phyloP scores from a whole-genome alignment of 768 basidiomycete species.

The Lactifluus echinatus region DNA sequence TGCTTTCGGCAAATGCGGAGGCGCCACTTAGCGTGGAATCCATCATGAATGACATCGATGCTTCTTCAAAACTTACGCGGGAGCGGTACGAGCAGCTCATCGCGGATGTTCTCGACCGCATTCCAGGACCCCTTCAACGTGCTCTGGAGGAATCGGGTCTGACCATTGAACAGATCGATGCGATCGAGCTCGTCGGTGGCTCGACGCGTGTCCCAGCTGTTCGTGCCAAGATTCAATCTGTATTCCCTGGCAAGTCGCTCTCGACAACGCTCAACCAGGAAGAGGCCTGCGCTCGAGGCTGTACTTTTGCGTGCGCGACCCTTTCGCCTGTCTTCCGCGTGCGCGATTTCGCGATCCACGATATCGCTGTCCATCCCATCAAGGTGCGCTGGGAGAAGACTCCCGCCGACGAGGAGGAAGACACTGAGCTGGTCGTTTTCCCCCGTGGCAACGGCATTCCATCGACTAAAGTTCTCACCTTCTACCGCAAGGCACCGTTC shows the following conservation, averaged over 20 bases:
- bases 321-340: slow-evolving; percentile 98
- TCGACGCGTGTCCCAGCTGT: slow-evolving; percentile 89
- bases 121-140: slow-evolving; percentile 63
- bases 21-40: slow-evolving; percentile 89
- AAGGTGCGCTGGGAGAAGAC: slow-evolving; percentile 80
- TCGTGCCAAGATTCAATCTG: slow-evolving; percentile 75
- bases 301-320: slow-evolving; percentile 95
- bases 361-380: slow-evolving; percentile 83
- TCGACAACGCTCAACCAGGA: slow-evolving; percentile 95
- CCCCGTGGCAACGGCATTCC: slow-evolving; percentile 77
- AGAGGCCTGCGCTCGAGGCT: slow-evolving; percentile 92
- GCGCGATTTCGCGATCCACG: slow-evolving; percentile 85
- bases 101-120: slow-evolving; percentile 63
- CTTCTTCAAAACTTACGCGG: slow-evolving; percentile 73
- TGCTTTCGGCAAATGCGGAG: slow-evolving; percentile 89
- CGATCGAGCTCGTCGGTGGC: slow-evolving; percentile 91
- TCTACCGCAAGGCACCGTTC: slow-evolving; percentile 85
- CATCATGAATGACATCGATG: slow-evolving; percentile 94
- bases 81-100: slow-evolving; percentile 80
- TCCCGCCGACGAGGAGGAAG: slow-evolving; percentile 72
- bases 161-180: slow-evolving; percentile 75
- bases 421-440: slow-evolving; percentile 89
- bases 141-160: slow-evolving; percentile 79
- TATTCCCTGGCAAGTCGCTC: slow-evolving; percentile 76
- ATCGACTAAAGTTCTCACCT: slow-evolving; percentile 91